Evolutionary conservation across 352 stramenopile species (phyloP).

Genomic region (Phytophthora hybrid): DNA sequence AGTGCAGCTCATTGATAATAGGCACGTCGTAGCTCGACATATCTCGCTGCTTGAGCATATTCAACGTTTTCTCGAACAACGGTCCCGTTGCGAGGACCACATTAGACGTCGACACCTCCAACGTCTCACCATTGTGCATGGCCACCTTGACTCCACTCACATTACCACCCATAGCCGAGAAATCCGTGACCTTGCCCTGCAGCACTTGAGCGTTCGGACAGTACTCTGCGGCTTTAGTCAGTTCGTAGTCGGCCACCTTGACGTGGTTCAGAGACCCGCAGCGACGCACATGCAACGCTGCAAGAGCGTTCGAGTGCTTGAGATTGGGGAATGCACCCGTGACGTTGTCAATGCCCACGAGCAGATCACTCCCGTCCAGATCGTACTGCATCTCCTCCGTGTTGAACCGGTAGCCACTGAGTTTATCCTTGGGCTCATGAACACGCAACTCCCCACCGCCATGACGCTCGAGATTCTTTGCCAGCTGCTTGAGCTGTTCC

Average conservation of each 20-base stretch:
- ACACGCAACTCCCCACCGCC: constrained; percentile 63
- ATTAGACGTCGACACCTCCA: constrained; percentile 68
- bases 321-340: constrained; percentile 64
- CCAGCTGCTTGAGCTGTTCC: constrained; percentile 56
- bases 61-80: constrained; percentile 71
- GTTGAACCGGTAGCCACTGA: constrained; percentile 58
- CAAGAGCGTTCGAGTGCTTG: constrained; percentile 62
- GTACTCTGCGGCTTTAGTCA: constrained; percentile 71
- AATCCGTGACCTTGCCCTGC: constrained; percentile 69
- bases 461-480: constrained; percentile 55
- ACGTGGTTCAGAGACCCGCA: constrained; percentile 78
- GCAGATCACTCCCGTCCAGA: constrained; percentile 71
- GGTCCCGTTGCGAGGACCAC: constrained; percentile 79
- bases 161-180: constrained; percentile 54
- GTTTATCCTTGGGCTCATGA: constrained; percentile 45
- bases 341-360: constrained; percentile 74
- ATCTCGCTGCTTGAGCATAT: constrained; percentile 59
- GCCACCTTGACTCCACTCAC: constrained; percentile 68
- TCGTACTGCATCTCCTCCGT: constrained; percentile 61
- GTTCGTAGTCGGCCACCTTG: constrained; percentile 74
- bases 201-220: constrained; percentile 66
- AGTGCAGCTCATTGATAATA: constrained; percentile 83
- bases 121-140: constrained; percentile 54
- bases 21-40: constrained; percentile 64
- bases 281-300: constrained; percentile 72